Evolutionary conservation across 2,329 filamentous ascomycete species (phyloP), one percentile per base, ranked within the genome.

Genomic region (Bipolaris gigantea): DNA sequence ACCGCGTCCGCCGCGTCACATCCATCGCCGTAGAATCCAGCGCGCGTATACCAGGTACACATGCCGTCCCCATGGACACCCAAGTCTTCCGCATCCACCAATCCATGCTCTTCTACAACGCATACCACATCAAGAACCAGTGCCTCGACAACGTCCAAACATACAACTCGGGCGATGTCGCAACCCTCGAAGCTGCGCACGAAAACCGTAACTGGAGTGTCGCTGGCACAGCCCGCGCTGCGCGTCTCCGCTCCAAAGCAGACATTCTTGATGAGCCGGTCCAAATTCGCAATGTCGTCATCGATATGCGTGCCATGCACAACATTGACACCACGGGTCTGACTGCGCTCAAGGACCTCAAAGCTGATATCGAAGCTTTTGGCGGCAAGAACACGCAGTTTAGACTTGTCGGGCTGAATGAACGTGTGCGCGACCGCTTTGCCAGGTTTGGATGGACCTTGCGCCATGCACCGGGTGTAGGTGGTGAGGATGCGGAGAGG

Each of bases 21-120:
- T 35, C 58, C 2, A 47, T 67, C 51, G 52, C 46, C 50, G 55
- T 51, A 33, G 45, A 25, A 13, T 55, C 48, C 45, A 56, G 34
- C 55, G 61, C 47, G 34, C 50, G 21, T 9, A 45, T 40, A 11
- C 11, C 53, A 1, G 59, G 50, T 53, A 44, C 34, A 40, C 50
- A 42, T 27, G 41, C 51, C n/a, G 64, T 77, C 4, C 73, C 76
- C 0, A 70, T 76, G 2, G 83, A 85, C 60, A 78, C 79, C 1
- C 82, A 81, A 27, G 73, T 87, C 33, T 83, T 87, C 64, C 76
- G 76, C 4, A 84, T 85, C 69, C 79, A 77, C 33, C 81, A 85
- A 52, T 79, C 81, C 1, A 73, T 87, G 33, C 81, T 86, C 70
- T 87, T 86, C 73, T 81, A 80, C 56, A 87, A 87, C 63, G 83